Evolutionary conservation across 352 stramenopile species (phyloP), one percentile per base, ranked within the genome.

Genomic region (Pythium vanterpoolii): DNA sequence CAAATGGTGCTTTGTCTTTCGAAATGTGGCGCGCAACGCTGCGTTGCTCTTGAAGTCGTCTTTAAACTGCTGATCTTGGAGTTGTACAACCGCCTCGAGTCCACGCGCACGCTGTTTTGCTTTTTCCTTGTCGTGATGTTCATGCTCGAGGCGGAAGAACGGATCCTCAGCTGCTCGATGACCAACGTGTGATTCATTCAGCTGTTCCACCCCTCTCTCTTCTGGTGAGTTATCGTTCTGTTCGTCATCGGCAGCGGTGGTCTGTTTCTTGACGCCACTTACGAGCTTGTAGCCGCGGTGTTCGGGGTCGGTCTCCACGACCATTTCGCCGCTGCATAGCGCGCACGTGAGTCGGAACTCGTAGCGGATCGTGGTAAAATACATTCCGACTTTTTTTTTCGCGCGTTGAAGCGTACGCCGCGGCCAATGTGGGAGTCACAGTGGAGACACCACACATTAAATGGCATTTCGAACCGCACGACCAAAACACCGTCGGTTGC

Each of bases 381-480:
- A 94, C 62, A 78, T 87, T 19, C 87, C 95, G 4, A 87, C 89
- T 18, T 89, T 71, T 23, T 87, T 86, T 75, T 99, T 99, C 92
- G 80, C 0, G 97, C 96, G 73, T 99, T 99, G 77, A 98, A 99
- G 39, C 97, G 83, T 48, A 98, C 97, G 56, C 87, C 87, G 43
- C 79, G 75, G 13, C 79, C 84, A 60, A 94, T 92, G 64, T 89
- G 77, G 18, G 40, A 62, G 28, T 79, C 55, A 66, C 84, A 94
- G 64, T 87, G 66, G 0, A 74, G 68, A 62, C 93, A 98, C 88
- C 95, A 99, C 54, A 97, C 89, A 77, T 98, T 85, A 67, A 98
- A 98, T 10, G 96, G 96, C 62, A 99, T 91, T 79, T 99, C 97
- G 71, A 99, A 99, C 65, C 97, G 90, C 48, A 98, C 95, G 26